phyloP scores from a whole-genome alignment of 2,329 filamentous ascomycete species.

The Myriosclerotinia scirpicola region DNA sequence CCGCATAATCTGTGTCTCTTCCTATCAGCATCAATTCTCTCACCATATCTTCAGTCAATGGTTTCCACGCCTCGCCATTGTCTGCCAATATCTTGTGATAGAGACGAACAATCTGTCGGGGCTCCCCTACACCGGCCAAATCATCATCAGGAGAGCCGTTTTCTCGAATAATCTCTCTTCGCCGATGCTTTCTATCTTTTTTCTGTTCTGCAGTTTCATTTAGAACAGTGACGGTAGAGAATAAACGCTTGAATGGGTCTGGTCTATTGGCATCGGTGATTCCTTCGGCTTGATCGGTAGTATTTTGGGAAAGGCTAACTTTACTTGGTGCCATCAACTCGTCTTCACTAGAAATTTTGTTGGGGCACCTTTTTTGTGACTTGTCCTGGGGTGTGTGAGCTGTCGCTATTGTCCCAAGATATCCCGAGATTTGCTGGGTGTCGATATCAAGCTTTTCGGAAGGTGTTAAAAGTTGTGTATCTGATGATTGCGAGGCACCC shows the following conservation, averaged over 20 bases:
- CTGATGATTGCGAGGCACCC: no score
- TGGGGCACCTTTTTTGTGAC: neutral
- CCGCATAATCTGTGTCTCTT: neutral
- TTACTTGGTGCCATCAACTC: neutral
- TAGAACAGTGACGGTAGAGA: neutral
- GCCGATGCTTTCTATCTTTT: neutral
- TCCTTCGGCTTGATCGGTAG: neutral
- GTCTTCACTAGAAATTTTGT: neutral
- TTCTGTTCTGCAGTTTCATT: neutral
- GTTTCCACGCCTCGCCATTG: neutral
- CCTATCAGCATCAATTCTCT: conserved; percentile 3
- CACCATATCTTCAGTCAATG: neutral
- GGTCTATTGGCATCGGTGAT: neutral
- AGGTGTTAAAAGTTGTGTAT: no score
- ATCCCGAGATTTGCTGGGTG: no score
- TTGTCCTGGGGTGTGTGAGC: neutral
- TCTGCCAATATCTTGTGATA: neutral
- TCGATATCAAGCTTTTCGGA: no score
- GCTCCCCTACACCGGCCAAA: neutral
- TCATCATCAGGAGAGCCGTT: neutral
- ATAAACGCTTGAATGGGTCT: neutral
- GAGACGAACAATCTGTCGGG: neutral
- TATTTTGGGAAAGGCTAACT: neutral
- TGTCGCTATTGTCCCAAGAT: no score
- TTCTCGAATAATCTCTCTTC: neutral